Percentiles rank a stretch among this genome's conserved stretches.
Conservation (phyloP, 2,329 filamentous ascomycete genomes). For the Cladosporium sp. region DNA sequence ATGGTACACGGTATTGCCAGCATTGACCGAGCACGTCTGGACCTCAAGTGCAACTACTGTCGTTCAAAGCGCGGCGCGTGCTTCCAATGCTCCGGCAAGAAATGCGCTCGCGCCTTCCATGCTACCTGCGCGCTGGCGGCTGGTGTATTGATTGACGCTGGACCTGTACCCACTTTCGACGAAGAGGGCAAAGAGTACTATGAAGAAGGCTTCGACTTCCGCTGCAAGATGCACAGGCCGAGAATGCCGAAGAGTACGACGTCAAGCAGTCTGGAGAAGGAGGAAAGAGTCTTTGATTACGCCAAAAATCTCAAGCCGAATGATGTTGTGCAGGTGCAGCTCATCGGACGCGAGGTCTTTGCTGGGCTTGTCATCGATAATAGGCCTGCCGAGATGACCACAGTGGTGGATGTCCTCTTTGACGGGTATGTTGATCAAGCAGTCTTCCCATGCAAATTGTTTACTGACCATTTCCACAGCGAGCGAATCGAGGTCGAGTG, state of each 20-base stretch:
- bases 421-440: slow-evolving; percentile 60
- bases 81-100: slow-evolving; percentile 94
- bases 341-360: slow-evolving; percentile 79
- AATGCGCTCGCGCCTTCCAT: slow-evolving; percentile 90
- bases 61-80: slow-evolving; percentile 92
- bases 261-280: slow-evolving; percentile 62
- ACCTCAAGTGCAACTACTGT: slow-evolving; percentile 92
- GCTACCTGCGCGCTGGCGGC: slow-evolving; percentile 90
- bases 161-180: slow-evolving; percentile 78
- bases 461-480: slow-evolving; percentile 38
- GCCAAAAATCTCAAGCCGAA: slow-evolving; percentile 66
- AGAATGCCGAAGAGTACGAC: slow-evolving; percentile 70
- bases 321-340: slow-evolving; percentile 83
- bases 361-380: slow-evolving; percentile 87
- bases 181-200: slow-evolving; percentile 92
- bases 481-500: slow-evolving; percentile 75
- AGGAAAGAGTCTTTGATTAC: slow-evolving; percentile 63
- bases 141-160: slow-evolving; percentile 86
- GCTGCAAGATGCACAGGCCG: slow-evolving; percentile 87
- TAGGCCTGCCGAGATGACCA: slow-evolving; percentile 65
- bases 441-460: slow-evolving; percentile 14
- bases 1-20: slow-evolving; percentile 72
- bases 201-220: slow-evolving; percentile 86
- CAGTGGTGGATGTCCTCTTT: slow-evolving; percentile 79
- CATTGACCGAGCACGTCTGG: slow-evolving; percentile 81